Conservation (phyloP, 768 basidiomycete genomes). For the Tricholoma saponaceum region DNA sequence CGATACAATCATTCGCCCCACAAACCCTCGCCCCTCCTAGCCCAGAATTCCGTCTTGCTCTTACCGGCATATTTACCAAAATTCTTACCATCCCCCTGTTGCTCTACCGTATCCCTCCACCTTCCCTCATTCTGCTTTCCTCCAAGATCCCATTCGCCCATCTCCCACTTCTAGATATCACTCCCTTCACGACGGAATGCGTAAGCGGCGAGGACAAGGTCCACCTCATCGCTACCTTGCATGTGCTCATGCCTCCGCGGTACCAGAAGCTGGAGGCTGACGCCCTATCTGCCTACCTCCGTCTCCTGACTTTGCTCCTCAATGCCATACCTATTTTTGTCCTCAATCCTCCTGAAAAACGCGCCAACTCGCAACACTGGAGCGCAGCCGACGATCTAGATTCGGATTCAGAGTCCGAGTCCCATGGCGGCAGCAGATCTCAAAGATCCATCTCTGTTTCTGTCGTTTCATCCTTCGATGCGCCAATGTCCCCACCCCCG, state of each 20-base stretch:
- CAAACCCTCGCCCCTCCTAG: neutral
- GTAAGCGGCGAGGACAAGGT: conserved; percentile 32
- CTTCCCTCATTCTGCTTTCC: conserved; percentile 60
- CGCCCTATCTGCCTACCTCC: conserved; percentile 50
- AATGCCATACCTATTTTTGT: conserved; percentile 48
- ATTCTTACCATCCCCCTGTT: conserved; percentile 75
- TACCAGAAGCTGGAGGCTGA: conserved; percentile 45
- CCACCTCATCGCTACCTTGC: conserved; percentile 71
- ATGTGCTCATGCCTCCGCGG: conserved; percentile 59
- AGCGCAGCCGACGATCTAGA: conserved; percentile 32
- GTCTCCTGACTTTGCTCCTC: conserved; percentile 47
- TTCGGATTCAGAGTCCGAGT: conserved; percentile 33
- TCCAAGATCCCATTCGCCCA: conserved; percentile 52
- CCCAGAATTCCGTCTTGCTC: conserved; percentile 24
- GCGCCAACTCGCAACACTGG: neutral
- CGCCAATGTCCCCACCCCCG: conserved; percentile 6
- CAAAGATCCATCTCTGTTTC: conserved; percentile 25
- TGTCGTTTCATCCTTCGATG: conserved; percentile 33
- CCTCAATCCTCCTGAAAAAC: conserved; percentile 33
- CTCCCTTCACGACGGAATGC: conserved; percentile 22
- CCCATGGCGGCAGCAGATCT: conserved; percentile 31
- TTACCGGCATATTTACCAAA: conserved; percentile 41
- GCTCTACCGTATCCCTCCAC: conserved; percentile 67
- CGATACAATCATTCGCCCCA: conserved; percentile 8
- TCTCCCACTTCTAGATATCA: conserved; percentile 25